Base-by-base conservation (phyloP, 495 filamentous ascomycete genomes). In the Jackrogersella minutella region DNA sequence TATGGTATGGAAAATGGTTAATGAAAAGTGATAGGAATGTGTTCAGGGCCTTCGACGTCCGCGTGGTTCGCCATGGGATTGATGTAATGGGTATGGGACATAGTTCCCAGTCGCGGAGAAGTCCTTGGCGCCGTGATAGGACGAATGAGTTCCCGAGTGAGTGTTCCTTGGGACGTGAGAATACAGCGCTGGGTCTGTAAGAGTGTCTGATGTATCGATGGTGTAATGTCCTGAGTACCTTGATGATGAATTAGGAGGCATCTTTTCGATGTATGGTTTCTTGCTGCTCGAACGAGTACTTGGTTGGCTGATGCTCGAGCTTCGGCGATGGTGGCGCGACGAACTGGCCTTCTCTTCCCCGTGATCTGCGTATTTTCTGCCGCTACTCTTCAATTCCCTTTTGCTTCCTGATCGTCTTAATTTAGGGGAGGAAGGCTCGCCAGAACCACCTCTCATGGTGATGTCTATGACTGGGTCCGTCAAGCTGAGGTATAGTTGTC, bases 231-330 rank as follows among this genome's bases (percentile, higher is more conserved):
- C 49, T 21, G 49, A 36, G 50, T 63, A 24, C 14, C 61, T 33
- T 13, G 28, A 16, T 24, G 49, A 37, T 8, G 60, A 21, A 10
- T 47, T 63, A 24, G 58, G 16, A 47, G 47, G 72, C 66, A 74
- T 72, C 33, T 52, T 66, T 44, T 74, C 72, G 24, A 74, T 70
- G 37, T 74, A 74, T 34, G 72, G 69, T 30, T 62, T 70, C 34
- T 56, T 66, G 60, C 58, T 67, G 22, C 46, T 65, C 14, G 69
- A 52, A 14, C 62, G 59, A 24, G 43, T 40, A 11, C 60, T 36
- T 47, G 61, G 30, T 2, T 58, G 58, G 13, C 54, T 67, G 28
- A 68, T 40, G n/a, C 68, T 66, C 14, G 51, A 44, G 41, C 60
- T 74, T 56, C 54, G 69, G 53, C 47, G 64, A 49, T 21, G 61